Conservation (phyloP, 73 alveolate genomes). For the Halteria grandinella region DNA sequence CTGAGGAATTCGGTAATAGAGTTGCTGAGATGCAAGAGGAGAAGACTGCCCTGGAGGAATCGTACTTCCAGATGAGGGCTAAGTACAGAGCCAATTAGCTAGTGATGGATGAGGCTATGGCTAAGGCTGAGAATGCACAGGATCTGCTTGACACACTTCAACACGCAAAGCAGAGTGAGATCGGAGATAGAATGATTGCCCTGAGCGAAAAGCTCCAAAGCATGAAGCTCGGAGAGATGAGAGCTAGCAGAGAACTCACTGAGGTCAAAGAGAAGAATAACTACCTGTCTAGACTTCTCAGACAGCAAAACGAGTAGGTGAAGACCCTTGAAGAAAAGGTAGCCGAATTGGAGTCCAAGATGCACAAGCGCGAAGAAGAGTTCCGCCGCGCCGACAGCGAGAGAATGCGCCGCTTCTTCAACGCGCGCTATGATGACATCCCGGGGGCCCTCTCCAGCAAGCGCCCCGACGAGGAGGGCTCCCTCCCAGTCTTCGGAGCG, state of each 20-base stretch:
- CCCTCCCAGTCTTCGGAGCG: not conserved
- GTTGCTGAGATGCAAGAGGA: slow-evolving; percentile 56
- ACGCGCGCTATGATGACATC: slow-evolving; percentile 32
- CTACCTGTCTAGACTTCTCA: slow-evolving; percentile 49
- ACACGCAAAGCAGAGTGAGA: slow-evolving; percentile 44
- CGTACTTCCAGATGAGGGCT: slow-evolving; percentile 50
- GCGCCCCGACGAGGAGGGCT: not conserved
- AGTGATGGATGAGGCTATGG: slow-evolving; percentile 55
- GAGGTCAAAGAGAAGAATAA: slow-evolving; percentile 53
- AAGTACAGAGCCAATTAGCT: slow-evolving; percentile 15
- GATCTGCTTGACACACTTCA: slow-evolving; percentile 50
- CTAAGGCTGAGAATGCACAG: slow-evolving; percentile 47
- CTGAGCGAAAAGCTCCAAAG: slow-evolving; percentile 43
- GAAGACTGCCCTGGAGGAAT: slow-evolving; percentile 61
- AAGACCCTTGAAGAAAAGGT: slow-evolving; percentile 56
- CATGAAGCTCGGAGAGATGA: slow-evolving; percentile 53
- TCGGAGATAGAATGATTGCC: slow-evolving; percentile 55
- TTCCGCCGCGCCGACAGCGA: slow-evolving; percentile 58
- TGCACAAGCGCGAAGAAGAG: slow-evolving; percentile 64
- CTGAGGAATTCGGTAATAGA: slow-evolving; percentile 33
- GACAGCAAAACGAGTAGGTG: slow-evolving; percentile 25
- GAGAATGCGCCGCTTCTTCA: slow-evolving; percentile 52
- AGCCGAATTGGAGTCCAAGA: slow-evolving; percentile 47
- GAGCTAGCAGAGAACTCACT: slow-evolving; percentile 57
- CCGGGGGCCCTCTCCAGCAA: slow-evolving; percentile 13